A percentile compares a stretch with the other conserved stretches of the same genome.
Evolutionary conservation across 2,329 filamentous ascomycete genomes (phyloP).

Genomic region (Coniochaeta pulveracea): DNA sequence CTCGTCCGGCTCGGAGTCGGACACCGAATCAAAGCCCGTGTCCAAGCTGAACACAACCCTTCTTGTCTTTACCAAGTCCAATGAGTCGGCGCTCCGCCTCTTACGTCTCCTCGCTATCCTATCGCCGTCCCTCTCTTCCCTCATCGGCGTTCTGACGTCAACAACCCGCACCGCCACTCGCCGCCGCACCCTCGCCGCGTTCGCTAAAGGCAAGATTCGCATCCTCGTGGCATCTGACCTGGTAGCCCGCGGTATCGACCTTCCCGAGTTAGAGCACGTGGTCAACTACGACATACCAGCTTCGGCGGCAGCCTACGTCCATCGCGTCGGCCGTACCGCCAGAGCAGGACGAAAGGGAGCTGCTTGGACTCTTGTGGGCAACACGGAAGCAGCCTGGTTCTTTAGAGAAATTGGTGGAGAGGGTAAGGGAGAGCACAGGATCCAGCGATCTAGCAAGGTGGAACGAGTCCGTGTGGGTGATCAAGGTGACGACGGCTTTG

Average conservation of each 20-base stretch:
- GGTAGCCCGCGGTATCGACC: conserved; percentile 82
- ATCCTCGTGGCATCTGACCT: conserved; percentile 86
- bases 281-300: conserved; percentile 89
- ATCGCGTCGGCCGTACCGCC: conserved; percentile 84
- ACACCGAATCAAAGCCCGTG: conserved; percentile 5
- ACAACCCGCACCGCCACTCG: conserved; percentile 64
- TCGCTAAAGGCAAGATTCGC: conserved; percentile 49
- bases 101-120: conserved; percentile 65
- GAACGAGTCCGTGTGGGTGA: conserved; percentile 35
- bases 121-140: conserved; percentile 40
- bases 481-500: conserved; percentile 31
- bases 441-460: conserved; percentile 32
- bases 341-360: conserved; percentile 64
- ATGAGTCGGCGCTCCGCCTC: conserved; percentile 79
- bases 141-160: conserved; percentile 63
- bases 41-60: conserved; percentile 30
- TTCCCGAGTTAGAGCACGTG: conserved; percentile 69
- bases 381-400: conserved; percentile 84
- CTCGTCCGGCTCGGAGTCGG: conserved; percentile 8
- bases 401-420: conserved; percentile 66
- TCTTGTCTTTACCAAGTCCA: conserved; percentile 84
- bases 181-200: conserved; percentile 55
- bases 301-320: conserved; percentile 74
- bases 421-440: conserved; percentile 25
- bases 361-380: conserved; percentile 79